phyloP scores from a whole-genome alignment of 257 asterid species.

The Fraxinus anomala region DNA sequence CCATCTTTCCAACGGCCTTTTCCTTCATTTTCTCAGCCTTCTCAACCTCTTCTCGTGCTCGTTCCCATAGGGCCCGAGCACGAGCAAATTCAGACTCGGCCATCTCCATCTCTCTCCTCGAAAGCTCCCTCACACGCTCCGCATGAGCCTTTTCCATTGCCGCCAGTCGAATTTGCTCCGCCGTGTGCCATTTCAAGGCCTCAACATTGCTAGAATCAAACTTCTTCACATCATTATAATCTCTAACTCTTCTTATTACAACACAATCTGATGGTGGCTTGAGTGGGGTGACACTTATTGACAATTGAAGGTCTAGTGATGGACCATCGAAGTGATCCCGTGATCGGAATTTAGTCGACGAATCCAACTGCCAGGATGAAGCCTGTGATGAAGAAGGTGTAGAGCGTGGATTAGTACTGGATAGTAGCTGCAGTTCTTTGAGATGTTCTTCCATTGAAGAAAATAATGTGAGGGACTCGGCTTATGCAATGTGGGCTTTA shows the following conservation, averaged over 20 bases:
- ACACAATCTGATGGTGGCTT: conserved; percentile 39
- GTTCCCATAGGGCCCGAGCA: conserved; percentile 68
- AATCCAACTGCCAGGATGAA: conserved; percentile 41
- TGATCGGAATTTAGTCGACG: conserved; percentile 31
- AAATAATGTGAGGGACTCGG: conserved; percentile 1
- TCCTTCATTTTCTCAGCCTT: conserved; percentile 66
- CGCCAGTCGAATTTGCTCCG: conserved; percentile 78
- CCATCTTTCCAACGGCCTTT: conserved; percentile 41
- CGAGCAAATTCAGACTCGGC: conserved; percentile 73
- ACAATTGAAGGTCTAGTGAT: conserved; percentile 66
- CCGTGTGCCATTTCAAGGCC: conserved; percentile 71
- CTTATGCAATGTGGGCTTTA: not conserved
- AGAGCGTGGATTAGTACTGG: conserved; percentile 30
- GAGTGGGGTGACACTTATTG: conserved; percentile 54
- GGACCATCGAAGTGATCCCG: conserved; percentile 48
- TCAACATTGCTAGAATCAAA: conserved; percentile 37
- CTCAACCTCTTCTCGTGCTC: conserved; percentile 70
- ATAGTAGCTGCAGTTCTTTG: conserved; percentile 67
- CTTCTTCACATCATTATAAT: conserved; percentile 13
- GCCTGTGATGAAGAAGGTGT: conserved; percentile 35
- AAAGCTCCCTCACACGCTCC: conserved; percentile 72
- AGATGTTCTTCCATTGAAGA: conserved; percentile 62
- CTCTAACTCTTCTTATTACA: conserved; percentile 23
- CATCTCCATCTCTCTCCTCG: conserved; percentile 71
- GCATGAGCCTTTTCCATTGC: conserved; percentile 76